Percentiles rank a stretch among this genome's conserved stretches.
phyloP scores from a whole-genome alignment of 2,329 filamentous ascomycete genomes.

The Ascochyta viciae-villosae region DNA sequence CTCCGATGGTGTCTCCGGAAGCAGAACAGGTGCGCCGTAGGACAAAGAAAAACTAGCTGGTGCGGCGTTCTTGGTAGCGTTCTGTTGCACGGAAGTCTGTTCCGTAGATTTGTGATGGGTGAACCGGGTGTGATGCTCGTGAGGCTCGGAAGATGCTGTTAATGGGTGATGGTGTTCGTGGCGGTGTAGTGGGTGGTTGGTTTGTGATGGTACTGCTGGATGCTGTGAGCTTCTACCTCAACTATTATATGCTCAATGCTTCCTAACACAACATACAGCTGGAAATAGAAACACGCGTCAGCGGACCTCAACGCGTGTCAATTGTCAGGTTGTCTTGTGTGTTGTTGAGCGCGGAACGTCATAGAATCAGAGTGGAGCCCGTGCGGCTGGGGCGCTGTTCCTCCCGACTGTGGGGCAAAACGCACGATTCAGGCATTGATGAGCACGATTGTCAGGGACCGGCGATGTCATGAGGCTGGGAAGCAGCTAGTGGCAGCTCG shows the following conservation, averaged over 20 bases:
- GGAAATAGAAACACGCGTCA: constrained; percentile 14
- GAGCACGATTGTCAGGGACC: constrained; percentile 11
- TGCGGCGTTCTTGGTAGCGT: constrained; percentile 1
- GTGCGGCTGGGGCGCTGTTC: constrained; percentile 21
- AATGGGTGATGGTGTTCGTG: neutral
- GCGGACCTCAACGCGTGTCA: constrained; percentile 17
- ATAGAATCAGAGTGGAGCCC: constrained; percentile 17
- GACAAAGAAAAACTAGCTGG: constrained; percentile 24
- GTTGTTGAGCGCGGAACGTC: constrained; percentile 11
- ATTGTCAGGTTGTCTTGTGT: neutral
- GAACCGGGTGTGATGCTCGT: neutral
- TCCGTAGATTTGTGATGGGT: neutral
- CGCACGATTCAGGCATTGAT: constrained; percentile 18
- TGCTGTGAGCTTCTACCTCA: neutral
- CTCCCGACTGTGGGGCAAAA: constrained; percentile 18
- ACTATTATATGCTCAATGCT: constrained; percentile 7
- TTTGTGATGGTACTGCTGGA: constrained; percentile 4
- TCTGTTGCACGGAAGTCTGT: constrained; percentile 6
- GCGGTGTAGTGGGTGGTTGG: neutral
- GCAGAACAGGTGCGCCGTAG: constrained; percentile 22
- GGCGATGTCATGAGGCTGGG: constrained; percentile 14
- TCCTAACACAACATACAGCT: constrained; percentile 4
- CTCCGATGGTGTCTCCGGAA: constrained; percentile 21
- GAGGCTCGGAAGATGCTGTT: constrained; percentile 3
- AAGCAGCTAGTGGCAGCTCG: constrained; percentile 3